Evolutionary conservation across 2,329 filamentous ascomycete genomes (phyloP).

Genomic region (Boeremia lycopersici): DNA sequence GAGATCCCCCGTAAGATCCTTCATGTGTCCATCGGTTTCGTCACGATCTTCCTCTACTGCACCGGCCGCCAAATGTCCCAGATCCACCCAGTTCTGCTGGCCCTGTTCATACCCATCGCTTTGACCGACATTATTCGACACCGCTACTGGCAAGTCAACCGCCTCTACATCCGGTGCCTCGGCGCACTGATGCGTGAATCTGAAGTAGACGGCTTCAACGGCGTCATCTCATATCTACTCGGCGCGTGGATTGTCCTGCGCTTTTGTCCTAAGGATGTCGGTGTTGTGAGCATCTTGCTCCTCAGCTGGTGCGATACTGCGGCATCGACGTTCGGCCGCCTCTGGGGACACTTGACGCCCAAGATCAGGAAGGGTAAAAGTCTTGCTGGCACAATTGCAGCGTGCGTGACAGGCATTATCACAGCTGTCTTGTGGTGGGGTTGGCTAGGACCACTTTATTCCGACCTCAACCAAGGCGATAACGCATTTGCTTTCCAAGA

Average conservation of each 20-base stretch:
- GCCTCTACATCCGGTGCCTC: conserved; percentile 80
- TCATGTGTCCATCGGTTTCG: conserved; percentile 95
- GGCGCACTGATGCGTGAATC: conserved; percentile 97
- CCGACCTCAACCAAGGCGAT: conserved; percentile 45
- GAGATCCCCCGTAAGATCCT: conserved; percentile 93
- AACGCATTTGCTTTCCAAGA: conserved; percentile 84
- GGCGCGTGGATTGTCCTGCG: conserved; percentile 85
- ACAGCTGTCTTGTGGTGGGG: conserved; percentile 91
- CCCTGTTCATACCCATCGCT: conserved; percentile 81
- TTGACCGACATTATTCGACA: conserved; percentile 83
- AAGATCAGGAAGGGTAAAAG: conserved; percentile 87
- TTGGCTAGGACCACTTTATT: conserved; percentile 68
- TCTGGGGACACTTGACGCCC: conserved; percentile 89
- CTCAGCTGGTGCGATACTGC: conserved; percentile 98
- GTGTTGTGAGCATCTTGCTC: conserved; percentile 84
- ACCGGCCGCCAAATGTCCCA: conserved; percentile 75
- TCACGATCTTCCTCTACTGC: conserved; percentile 85
- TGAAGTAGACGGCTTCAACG: conserved; percentile 92
- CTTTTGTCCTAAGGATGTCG: conserved; percentile 92
- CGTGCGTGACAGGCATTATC: conserved; percentile 79
- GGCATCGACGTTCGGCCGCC: conserved; percentile 88
- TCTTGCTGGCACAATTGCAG: conserved; percentile 84
- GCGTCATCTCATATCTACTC: conserved; percentile 94
- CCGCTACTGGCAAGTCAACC: conserved; percentile 79
- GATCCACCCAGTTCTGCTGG: conserved; percentile 85